Conservation (phyloP, 2,329 filamentous ascomycete species). For the Chrysoporthe deuterocubensis region DNA sequence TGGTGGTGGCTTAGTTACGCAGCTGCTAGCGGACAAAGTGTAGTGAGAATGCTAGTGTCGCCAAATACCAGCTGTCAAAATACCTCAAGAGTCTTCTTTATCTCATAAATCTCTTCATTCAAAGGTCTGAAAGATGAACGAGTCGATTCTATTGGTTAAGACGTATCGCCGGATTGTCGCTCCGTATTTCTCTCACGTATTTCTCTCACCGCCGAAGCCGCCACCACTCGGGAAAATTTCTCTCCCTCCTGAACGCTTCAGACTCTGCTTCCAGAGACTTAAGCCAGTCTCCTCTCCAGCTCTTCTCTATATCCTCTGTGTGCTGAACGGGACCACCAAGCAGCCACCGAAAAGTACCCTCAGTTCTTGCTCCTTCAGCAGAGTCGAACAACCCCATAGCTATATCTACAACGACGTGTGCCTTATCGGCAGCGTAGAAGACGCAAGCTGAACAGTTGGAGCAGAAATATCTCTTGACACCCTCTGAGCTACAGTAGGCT, state of each 20-base stretch:
- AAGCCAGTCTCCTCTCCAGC: slow-evolving; percentile 46
- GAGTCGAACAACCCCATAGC: slow-evolving; percentile 50
- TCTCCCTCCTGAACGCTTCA: slow-evolving; percentile 41
- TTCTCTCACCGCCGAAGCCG: background rate
- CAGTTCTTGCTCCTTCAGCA: slow-evolving; percentile 50
- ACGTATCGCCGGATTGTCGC: background rate
- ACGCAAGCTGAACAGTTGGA: slow-evolving; percentile 50
- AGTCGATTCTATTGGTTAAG: background rate
- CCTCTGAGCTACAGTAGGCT: slow-evolving; percentile 48
- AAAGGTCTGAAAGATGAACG: background rate
- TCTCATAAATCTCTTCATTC: background rate
- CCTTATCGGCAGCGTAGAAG: slow-evolving; percentile 48
- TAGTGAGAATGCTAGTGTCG: background rate
- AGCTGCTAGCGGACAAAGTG: slow-evolving; percentile 21
- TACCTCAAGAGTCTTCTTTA: background rate
- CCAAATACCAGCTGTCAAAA: background rate
- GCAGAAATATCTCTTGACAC: slow-evolving; percentile 54
- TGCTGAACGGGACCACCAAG: slow-evolving; percentile 40
- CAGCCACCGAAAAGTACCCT: slow-evolving; percentile 48
- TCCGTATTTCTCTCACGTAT: background rate
- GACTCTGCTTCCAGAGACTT: slow-evolving; percentile 38
- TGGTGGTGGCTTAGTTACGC: slow-evolving; percentile 16
- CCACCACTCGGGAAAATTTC: slow-evolving; percentile 23
- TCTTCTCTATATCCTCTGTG: slow-evolving; percentile 42
- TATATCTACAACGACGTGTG: slow-evolving; percentile 47